These are phyloP conservation scores for Jamesozyma jinghongensis DNA, from an alignment of 805 yeast genomes.

Conservation along the genomic window DNA sequence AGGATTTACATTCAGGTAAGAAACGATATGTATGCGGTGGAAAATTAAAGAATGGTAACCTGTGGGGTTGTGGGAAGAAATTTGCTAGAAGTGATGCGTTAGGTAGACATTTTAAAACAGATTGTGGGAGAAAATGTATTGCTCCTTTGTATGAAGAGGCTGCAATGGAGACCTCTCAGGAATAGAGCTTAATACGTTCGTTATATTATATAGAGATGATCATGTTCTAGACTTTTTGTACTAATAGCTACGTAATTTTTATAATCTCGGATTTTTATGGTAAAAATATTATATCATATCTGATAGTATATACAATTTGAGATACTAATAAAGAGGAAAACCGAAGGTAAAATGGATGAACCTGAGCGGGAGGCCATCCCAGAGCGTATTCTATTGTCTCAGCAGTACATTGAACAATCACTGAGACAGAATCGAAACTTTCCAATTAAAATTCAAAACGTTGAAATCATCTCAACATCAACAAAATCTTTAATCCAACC, in stretches of 20 bases:
- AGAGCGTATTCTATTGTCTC: conserved; percentile 3
- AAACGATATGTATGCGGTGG: conserved; percentile 70
- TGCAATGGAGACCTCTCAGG: conserved; percentile 19
- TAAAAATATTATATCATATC: no score
- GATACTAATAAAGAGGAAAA: no score
- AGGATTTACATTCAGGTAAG: conserved; percentile 66
- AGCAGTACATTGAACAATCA: conserved; percentile 6
- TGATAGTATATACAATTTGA: no score
- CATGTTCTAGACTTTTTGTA: no score
- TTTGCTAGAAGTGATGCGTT: conserved; percentile 77
- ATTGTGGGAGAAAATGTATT: conserved; percentile 66
- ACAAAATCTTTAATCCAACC: conserved; percentile 15
- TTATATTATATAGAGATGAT: no score
- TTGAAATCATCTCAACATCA: conserved; percentile 9
- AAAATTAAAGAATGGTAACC: conserved; percentile 41
- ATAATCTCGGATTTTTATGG: no score
- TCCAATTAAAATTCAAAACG: conserved; percentile 20
- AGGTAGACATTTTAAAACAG: conserved; percentile 72
- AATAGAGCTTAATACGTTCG: neutral
- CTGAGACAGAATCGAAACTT: conserved; percentile 13
- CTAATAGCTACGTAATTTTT: neutral
- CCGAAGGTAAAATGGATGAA: no score
- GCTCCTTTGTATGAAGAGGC: conserved; percentile 58
- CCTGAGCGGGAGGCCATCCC: no score
- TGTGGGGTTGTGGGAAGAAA: conserved; percentile 77